Conservation (phyloP, 2,329 filamentous ascomycete genomes). For the Trichoderma sp. region DNA sequence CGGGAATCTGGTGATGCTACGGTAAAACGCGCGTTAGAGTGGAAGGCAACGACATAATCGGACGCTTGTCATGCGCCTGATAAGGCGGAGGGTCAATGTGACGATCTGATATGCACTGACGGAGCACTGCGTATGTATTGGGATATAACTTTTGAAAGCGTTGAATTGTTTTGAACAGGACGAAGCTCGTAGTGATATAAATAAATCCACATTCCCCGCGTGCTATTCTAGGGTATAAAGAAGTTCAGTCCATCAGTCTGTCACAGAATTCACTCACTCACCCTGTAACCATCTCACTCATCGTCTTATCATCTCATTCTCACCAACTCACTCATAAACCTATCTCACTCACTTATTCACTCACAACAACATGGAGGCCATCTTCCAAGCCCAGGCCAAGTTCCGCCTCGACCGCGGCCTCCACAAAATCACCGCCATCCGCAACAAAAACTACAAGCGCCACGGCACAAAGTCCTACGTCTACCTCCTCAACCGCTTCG, state of each 20-base stretch:
- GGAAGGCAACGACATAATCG: background rate
- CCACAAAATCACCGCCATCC: background rate
- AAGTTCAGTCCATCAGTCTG: background rate
- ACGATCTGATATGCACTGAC: background rate
- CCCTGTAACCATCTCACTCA: background rate
- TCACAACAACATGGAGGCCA: background rate
- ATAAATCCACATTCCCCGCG: background rate
- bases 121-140: background rate
- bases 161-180: background rate
- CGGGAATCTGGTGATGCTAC: background rate
- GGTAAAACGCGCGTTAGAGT: background rate
- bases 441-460: conserved; percentile 18
- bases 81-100: background rate
- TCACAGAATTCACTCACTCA: background rate
- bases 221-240: background rate
- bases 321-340: background rate
- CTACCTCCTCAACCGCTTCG: conserved; percentile 15
- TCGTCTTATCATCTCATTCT: background rate
- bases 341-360: background rate
- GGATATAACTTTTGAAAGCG: background rate
- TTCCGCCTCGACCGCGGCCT: conserved; percentile 12
- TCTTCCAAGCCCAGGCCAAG: conserved; percentile 8
- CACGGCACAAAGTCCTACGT: conserved; percentile 15
- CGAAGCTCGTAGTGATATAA: background rate
- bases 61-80: background rate